These are phyloP conservation scores for Penicillium simplicissimum DNA, from an alignment of 495 filamentous ascomycete species.

Conservation along the genomic window DNA sequence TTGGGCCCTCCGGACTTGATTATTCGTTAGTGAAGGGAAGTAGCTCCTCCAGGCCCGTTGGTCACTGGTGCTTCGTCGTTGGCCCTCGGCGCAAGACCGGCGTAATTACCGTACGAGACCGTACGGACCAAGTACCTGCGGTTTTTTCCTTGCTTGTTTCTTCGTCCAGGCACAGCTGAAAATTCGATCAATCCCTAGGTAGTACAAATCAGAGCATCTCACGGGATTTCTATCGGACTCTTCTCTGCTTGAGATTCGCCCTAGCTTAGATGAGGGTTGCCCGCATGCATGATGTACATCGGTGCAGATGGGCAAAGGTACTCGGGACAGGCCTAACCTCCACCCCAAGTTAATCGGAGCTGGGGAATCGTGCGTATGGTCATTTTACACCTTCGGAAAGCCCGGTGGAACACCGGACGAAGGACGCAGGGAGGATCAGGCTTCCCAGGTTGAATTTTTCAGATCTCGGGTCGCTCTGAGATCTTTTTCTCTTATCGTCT, in stretches of 20 bases:
- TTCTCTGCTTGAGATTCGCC: not conserved
- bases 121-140: not conserved
- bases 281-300: slow-evolving; percentile 7
- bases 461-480: not conserved
- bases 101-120: not conserved
- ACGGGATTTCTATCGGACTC: not conserved
- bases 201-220: not conserved
- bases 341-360: slow-evolving; percentile 12
- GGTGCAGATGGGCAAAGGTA: not conserved
- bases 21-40: not conserved
- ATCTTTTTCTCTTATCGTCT: not conserved
- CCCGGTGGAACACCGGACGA: slow-evolving; percentile 23
- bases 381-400: slow-evolving; percentile 20
- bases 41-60: not conserved
- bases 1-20: not conserved
- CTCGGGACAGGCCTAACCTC: not conserved
- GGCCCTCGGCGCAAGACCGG: not conserved
- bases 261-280: not conserved
- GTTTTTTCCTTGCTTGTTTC: not conserved
- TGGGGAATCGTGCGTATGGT: slow-evolving; percentile 9
- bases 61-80: not conserved
- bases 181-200: not conserved
- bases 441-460: not conserved
- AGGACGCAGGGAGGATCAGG: slow-evolving; percentile 7
- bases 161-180: slow-evolving; percentile 4